Conservation (phyloP, 148 eudicot genomes). For the Rhododendron vialii region DNA sequence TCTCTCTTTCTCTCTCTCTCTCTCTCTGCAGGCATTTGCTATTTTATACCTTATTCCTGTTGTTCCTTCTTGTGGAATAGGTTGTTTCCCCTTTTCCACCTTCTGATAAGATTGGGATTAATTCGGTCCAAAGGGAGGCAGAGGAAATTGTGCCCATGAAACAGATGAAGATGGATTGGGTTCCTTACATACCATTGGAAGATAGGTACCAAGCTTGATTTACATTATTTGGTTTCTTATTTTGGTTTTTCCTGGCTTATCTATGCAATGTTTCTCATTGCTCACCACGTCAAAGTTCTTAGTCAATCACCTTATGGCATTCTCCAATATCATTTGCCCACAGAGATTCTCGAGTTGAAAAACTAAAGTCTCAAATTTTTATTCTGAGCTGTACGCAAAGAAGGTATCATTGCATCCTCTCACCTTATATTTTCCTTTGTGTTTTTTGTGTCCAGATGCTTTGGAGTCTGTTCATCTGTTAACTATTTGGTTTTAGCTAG, state of each 20-base stretch:
- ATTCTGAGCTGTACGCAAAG: conserved; percentile 84
- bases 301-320: not conserved
- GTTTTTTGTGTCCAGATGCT: not conserved
- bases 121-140: conserved; percentile 89
- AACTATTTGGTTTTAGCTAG: not conserved
- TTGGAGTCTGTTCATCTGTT: not conserved
- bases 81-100: conserved; percentile 93
- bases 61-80: conserved; percentile 33
- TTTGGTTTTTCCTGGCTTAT: not conserved
- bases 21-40: not conserved
- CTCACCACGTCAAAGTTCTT: not conserved
- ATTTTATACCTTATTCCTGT: not conserved
- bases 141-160: conserved; percentile 97
- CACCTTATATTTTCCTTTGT: no score
- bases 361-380: conserved; percentile 70
- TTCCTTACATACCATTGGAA: conserved; percentile 83
- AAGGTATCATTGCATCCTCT: conserved; percentile 38
- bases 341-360: conserved; percentile 76
- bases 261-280: not conserved
- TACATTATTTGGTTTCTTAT: not conserved
- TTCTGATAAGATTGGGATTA: conserved; percentile 92
- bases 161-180: conserved; percentile 98
- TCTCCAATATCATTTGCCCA: conserved; percentile 5
- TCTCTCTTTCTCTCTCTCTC: not conserved
- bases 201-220: conserved; percentile 43